Evolutionary conservation across 495 filamentous ascomycete species (phyloP), one percentile per base, ranked within the genome.

Genomic region (Neurospora sp.): DNA sequence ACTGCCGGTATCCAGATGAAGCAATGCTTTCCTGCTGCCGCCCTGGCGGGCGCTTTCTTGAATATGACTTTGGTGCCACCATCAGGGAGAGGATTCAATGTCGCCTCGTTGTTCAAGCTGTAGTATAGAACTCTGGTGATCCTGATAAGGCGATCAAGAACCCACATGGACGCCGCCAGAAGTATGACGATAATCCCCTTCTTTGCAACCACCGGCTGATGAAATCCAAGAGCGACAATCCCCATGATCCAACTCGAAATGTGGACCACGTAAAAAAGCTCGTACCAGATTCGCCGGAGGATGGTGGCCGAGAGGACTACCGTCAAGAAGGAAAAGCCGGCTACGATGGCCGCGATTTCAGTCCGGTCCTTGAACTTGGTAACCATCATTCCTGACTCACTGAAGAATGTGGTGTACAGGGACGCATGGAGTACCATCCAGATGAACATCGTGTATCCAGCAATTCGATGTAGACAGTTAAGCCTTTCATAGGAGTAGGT

Each of bases 1-100:
- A 90, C 85, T n/a, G 82, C 81, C 0, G 88, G 89, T 9, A 90
- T 84, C 85, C 85, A 90, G 42, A 90, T 75, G 71, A 89, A 91
- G 71, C 86, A 87, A 74, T 91, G 89, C 70, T 88, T 88, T 8
- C 88, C 88, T 14, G 88, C 85, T 22, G 77, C 77, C 3, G 85
- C 85, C 16, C 81, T 76, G 10, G 81, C 70, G 2, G 85, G 80
- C 0, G 79, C 76, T 65, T 86, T 87, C 73, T 85, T 82, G 44
- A 90, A 78, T 4, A 87, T 82, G 31, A 90, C 82, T 70, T 87
- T 82, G 14, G 87, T 89, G 35, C 86, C 89, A 7, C 87, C 84
- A 48, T 88, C 81, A 1, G 87, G 83, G 9, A 91, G 83, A 18
- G 89, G 84, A 40, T 85, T 84, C 7, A 89, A 71, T 6, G 80